Evolutionary conservation across 164 flowering plant genomes (phyloP), one percentile per base, ranked within the genome.

Genomic region (Magnolia sinica): DNA sequence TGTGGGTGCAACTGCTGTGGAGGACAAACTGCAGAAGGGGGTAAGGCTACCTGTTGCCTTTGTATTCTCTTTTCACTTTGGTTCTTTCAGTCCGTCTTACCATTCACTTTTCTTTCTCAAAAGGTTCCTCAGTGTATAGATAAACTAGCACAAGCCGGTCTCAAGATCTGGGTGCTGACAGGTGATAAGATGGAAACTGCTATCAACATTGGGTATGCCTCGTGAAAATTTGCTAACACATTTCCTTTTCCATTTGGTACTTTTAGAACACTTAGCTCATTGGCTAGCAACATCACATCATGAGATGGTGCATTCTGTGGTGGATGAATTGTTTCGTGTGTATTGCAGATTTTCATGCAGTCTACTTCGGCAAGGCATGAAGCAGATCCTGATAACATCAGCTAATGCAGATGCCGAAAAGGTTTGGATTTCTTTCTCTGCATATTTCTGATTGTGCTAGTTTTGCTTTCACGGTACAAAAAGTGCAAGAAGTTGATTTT

Each of bases 111-210:
- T 66, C 16, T n/a, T 81, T 71, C 59, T 75, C 49, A 59, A 18
- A 78, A 96, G 99, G 99, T 96, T 78, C 99, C 99, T 79, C 93
- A 94, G 77, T 96, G 99, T 82, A 96, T 96, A 69, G 99, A 96
- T 82, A 94, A 94, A 85, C 90, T 96, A 70, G 99, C 99, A 63
- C 99, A 94, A 85, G 99, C 99, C 80, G 99, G 99, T 83, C 92
- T 96, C 61, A 96, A 96, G 86, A 78, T 96, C 79, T 96, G 99
- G 99, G 97, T 96, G 76, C 88, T 96, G 84, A 96, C 99, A 27
- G 99, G 99, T 72, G 99, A 96, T 83, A 96, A 94, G 85, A 92
- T 93, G 98, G 99, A 96, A 89, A 96, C 99, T 79, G 99, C 99
- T 78, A 92, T 96, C 77, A 96, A 96, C 79, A 94, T 96, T 67